Conservation (phyloP, 352 stramenopile species). For the Phytopythium mirpurense region DNA sequence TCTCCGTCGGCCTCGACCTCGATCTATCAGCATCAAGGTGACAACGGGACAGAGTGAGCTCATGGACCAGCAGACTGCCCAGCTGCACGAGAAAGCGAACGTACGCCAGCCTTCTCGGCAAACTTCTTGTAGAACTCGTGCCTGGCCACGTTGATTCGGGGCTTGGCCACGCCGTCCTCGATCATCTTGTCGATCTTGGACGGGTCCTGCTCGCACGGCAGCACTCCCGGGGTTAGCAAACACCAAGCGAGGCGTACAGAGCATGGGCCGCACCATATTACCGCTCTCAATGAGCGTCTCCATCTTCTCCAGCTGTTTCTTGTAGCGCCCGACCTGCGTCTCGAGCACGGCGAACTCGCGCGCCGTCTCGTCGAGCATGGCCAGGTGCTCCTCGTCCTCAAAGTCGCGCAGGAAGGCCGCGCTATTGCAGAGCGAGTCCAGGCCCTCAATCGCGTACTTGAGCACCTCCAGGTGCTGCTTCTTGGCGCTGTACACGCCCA, state of each 20-base stretch:
- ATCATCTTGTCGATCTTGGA: slow-evolving; percentile 62
- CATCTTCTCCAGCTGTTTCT: slow-evolving; percentile 64
- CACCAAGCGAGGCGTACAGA: background rate
- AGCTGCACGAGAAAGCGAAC: too few relatives aligned
- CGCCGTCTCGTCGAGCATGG: slow-evolving; percentile 53
- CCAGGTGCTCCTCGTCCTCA: slow-evolving; percentile 46
- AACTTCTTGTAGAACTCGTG: slow-evolving; percentile 82
- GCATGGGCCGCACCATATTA: slow-evolving; percentile 20
- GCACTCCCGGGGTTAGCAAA: background rate
- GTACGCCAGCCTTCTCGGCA: slow-evolving; percentile 64
- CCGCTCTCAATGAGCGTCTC: slow-evolving; percentile 42
- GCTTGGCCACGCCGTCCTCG: slow-evolving; percentile 38
- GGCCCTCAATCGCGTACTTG: slow-evolving; percentile 67
- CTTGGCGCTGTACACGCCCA: slow-evolving; percentile 65
- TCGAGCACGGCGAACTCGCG: slow-evolving; percentile 68
- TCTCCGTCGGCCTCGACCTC: slow-evolving; percentile 62
- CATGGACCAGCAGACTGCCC: too few relatives aligned
- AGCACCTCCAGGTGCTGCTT: slow-evolving; percentile 71
- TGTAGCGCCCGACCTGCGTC: slow-evolving; percentile 59
- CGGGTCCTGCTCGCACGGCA: slow-evolving; percentile 18
- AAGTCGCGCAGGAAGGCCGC: slow-evolving; percentile 62
- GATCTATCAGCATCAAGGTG: slow-evolving; percentile 41
- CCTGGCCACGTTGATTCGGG: slow-evolving; percentile 49
- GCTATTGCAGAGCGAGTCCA: slow-evolving; percentile 62
- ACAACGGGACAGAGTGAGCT: too few relatives aligned